Conservation (phyloP, 2,329 filamentous ascomycete species). For the Diaporthe citriasiana region DNA sequence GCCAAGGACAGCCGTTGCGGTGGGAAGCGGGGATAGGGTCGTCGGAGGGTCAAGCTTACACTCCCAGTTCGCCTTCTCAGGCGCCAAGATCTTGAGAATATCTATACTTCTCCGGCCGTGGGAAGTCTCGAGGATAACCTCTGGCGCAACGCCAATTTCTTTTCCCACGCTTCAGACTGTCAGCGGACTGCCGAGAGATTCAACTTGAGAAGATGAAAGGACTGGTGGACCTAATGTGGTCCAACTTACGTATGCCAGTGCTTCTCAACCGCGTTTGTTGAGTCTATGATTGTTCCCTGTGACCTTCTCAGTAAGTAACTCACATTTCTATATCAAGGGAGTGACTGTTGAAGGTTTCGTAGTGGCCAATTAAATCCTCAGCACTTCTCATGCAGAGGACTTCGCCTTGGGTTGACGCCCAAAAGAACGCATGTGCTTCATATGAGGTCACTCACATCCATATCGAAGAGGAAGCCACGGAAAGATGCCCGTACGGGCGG, state of each 20-base stretch:
- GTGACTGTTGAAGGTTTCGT: too few species aligned
- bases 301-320: background rate
- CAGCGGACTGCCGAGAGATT: conserved; percentile 1
- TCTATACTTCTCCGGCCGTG: conserved; percentile 94
- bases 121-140: conserved; percentile 88
- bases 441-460: conserved; percentile 63
- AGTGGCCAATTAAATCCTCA: too few species aligned
- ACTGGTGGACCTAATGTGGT: background rate
- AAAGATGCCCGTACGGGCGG: conserved; percentile 64
- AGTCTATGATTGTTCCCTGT: conserved; percentile 83
- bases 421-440: background rate
- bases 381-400: background rate
- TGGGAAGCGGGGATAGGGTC: background rate
- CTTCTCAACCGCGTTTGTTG: conserved; percentile 81
- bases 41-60: conserved; percentile 70
- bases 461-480: conserved; percentile 76
- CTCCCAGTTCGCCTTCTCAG: conserved; percentile 91
- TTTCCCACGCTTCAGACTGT: conserved; percentile 73
- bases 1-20: conserved; percentile 28
- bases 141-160: conserved; percentile 87
- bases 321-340: background rate
- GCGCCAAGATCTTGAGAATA: conserved; percentile 81
- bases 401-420: background rate
- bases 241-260: conserved; percentile 77
- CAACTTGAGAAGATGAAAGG: background rate